Evolutionary conservation across 2,329 filamentous ascomycete species (phyloP).

Genomic region (Trichoderma brevicompactum): DNA sequence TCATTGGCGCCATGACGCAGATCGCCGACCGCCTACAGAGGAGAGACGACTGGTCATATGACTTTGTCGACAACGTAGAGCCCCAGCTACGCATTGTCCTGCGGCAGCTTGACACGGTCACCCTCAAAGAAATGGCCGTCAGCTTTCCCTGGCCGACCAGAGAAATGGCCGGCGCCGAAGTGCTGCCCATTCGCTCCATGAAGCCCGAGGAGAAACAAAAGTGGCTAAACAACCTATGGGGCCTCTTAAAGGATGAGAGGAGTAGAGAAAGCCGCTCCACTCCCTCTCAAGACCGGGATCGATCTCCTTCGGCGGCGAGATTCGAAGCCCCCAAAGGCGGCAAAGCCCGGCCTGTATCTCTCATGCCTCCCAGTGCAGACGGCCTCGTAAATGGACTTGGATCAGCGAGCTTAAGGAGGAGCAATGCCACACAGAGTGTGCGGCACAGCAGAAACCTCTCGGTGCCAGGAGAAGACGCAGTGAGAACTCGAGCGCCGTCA

Average conservation of each 20-base stretch:
- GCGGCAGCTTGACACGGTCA: constrained; percentile 39
- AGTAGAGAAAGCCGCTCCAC: constrained; percentile 27
- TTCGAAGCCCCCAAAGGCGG: constrained; percentile 33
- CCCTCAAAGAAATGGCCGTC: constrained; percentile 44
- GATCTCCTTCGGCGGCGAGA: constrained; percentile 29
- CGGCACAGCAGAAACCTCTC: constrained; percentile 29
- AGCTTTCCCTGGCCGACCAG: constrained; percentile 45
- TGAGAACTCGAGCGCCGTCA: constrained; percentile 16
- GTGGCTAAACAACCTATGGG: constrained; percentile 42
- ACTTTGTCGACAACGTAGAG: constrained; percentile 38
- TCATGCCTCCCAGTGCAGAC: constrained; percentile 4
- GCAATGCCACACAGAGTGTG: constrained; percentile 31
- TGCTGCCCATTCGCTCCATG: constrained; percentile 43
- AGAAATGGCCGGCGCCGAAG: constrained; percentile 44
- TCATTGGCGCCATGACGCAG: constrained; percentile 42
- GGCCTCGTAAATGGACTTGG: neutral
- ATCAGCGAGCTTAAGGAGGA: constrained; percentile 20
- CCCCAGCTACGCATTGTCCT: constrained; percentile 42
- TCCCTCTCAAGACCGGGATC: constrained; percentile 13
- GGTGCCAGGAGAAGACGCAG: constrained; percentile 21
- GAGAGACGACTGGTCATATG: constrained; percentile 40
- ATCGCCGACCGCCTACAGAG: constrained; percentile 41
- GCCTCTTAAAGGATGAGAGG: constrained; percentile 36
- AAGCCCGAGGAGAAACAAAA: constrained; percentile 43
- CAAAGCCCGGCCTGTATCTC: constrained; percentile 40